phyloP scores from a whole-genome alignment of 2,329 filamentous ascomycete genomes.

The Dactylellina leptospora region DNA sequence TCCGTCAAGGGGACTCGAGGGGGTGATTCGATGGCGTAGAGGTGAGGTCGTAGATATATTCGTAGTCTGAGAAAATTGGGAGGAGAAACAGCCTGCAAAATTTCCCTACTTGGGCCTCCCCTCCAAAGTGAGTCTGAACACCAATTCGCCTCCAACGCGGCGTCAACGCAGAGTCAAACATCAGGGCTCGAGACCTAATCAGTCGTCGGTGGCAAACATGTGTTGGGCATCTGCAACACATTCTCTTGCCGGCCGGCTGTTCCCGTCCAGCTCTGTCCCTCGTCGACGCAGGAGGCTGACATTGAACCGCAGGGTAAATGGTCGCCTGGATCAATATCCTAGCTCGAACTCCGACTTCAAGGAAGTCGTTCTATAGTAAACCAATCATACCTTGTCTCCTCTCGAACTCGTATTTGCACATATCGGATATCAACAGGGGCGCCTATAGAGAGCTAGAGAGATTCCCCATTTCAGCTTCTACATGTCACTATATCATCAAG shows the following conservation, averaged over 20 bases:
- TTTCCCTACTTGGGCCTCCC: constrained; percentile 22
- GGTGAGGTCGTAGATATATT: constrained; percentile 35
- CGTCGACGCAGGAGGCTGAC: not conserved
- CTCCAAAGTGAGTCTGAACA: constrained; percentile 38
- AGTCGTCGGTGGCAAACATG: constrained; percentile 30
- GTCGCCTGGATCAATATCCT: too few relatives aligned
- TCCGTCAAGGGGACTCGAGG: constrained; percentile 24
- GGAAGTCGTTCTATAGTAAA: too few relatives aligned
- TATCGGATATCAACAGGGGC: not conserved
- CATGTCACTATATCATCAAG: too few relatives aligned
- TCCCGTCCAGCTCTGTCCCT: constrained; percentile 3
- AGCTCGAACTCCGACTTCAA: too few relatives aligned
- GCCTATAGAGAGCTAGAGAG: too few relatives aligned
- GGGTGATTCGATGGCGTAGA: constrained; percentile 26
- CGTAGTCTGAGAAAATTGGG: constrained; percentile 38
- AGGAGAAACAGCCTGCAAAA: constrained; percentile 13
- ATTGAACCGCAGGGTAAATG: too few relatives aligned
- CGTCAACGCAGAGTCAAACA: constrained; percentile 17
- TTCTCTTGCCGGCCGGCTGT: constrained; percentile 2
- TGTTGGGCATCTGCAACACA: constrained; percentile 8
- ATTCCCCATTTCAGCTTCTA: too few relatives aligned
- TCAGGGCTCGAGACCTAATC: constrained; percentile 43
- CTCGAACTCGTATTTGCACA: too few relatives aligned
- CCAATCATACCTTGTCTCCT: not conserved
- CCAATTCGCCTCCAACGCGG: not conserved